These are phyloP conservation scores for Jimgerdemannia flammicorona DNA, from an alignment of 192 early-diverging fungal genomes.

Conservation along the genomic window DNA sequence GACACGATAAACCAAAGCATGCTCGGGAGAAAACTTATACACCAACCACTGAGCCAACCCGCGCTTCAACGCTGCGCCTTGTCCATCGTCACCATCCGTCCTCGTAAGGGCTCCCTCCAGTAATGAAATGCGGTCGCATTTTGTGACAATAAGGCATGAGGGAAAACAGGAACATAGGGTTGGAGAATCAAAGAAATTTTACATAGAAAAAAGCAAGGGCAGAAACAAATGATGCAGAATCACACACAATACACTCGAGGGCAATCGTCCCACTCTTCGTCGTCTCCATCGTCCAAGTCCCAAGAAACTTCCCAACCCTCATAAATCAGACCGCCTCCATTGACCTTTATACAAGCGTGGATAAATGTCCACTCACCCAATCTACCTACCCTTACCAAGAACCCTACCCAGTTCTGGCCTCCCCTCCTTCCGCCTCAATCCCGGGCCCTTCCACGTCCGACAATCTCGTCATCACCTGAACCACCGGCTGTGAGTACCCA, in stretches of 20 bases:
- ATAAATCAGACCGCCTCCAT: neutral
- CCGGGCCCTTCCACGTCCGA: neutral
- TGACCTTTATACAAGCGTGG: neutral
- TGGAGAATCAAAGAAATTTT: neutral
- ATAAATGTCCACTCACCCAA: neutral
- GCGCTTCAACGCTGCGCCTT: neutral
- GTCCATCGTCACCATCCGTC: neutral
- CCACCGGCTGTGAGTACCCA: neutral
- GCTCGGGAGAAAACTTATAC: too few relatives aligned
- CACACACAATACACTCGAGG: neutral
- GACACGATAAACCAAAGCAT: too few relatives aligned
- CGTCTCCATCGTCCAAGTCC: neutral
- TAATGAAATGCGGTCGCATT: neutral
- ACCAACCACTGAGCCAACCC: too few relatives aligned
- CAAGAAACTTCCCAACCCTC: neutral
- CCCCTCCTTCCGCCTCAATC: neutral
- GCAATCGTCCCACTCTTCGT: neutral
- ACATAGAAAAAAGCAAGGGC: neutral
- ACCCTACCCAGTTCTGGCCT: neutral
- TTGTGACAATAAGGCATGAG: neutral
- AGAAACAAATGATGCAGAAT: neutral
- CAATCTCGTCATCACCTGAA: neutral
- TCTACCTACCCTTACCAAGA: neutral
- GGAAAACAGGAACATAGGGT: neutral
- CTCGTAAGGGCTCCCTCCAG: neutral